Conservation (phyloP, 306 rosid species). For the Dryas octopetala region DNA sequence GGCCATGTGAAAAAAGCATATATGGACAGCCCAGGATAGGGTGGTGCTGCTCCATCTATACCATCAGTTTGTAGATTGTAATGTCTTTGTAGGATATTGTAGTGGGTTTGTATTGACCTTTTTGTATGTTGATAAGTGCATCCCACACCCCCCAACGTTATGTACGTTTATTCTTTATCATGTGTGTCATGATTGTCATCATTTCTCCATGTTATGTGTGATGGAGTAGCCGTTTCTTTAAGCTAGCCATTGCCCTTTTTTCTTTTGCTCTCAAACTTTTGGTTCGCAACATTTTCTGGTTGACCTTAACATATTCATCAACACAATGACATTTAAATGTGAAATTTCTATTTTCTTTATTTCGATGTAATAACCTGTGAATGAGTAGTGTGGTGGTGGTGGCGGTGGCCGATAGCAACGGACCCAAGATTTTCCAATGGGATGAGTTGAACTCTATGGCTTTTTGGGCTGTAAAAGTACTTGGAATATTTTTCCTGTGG, state of each 20-base stretch:
- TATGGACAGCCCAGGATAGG: not conserved
- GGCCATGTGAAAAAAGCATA: slow-evolving; percentile 23
- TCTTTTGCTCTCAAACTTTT: not conserved
- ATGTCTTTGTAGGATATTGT: not conserved
- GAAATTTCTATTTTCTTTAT: too few relatives aligned
- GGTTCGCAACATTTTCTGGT: not conserved
- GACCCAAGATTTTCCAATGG: too few relatives aligned
- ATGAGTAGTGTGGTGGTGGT: too few relatives aligned
- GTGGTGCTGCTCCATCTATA: not conserved
- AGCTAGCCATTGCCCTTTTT: not conserved
- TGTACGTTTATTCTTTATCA: too few relatives aligned
- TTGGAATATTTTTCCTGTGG: too few relatives aligned
- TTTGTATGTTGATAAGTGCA: not conserved
- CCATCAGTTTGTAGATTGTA: not conserved
- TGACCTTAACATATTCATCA: too few relatives aligned
- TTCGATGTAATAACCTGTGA: too few relatives aligned
- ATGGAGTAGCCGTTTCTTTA: not conserved
- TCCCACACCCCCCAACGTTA: not conserved
- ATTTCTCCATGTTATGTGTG: not conserved
- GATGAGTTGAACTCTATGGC: too few relatives aligned
- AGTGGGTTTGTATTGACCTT: not conserved
- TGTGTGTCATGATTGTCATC: not conserved
- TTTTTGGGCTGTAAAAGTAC: too few relatives aligned
- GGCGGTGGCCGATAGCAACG: too few relatives aligned
- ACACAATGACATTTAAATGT: too few relatives aligned